These are phyloP conservation scores for Bocquillonia castaneifolia DNA, from an alignment of 441 rosid species.

Conservation along the genomic window DNA sequence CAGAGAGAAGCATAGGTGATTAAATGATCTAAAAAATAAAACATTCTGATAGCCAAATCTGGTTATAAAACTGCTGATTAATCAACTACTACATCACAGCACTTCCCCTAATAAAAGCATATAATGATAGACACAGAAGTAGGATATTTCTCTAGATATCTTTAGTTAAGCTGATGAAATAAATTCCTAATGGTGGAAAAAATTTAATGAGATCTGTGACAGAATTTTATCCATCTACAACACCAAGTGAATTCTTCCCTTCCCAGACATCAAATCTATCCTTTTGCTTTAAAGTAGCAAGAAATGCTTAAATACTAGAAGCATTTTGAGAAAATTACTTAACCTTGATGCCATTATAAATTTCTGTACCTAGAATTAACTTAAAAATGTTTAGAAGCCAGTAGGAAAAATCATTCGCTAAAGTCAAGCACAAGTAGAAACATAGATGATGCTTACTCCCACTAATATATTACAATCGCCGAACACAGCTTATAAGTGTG, in stretches of 20 bases:
- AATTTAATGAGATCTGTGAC: not conserved
- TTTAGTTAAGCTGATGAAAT: not conserved
- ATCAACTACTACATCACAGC: not conserved
- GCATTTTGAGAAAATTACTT: not conserved
- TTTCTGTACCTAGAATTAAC: not conserved
- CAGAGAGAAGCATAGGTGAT: conserved; percentile 4
- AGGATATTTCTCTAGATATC: not conserved
- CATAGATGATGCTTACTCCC: not conserved
- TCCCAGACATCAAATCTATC: not conserved
- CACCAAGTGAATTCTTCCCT: not conserved
- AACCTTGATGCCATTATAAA: not conserved
- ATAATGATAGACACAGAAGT: not conserved
- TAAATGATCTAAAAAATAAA: not conserved
- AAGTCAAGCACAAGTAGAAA: not conserved
- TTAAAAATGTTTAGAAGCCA: not conserved
- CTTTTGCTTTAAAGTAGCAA: not conserved
- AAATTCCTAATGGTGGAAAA: not conserved
- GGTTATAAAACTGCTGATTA: not conserved
- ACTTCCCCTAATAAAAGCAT: not conserved
- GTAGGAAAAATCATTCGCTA: not conserved
- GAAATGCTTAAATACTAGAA: too few species aligned
- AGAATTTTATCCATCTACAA: not conserved
- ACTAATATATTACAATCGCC: not conserved
- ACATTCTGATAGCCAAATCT: not conserved
- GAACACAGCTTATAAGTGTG: not conserved